phyloP scores from a whole-genome alignment of 441 rosid genomes.

The Gossypium schwendimanii region DNA sequence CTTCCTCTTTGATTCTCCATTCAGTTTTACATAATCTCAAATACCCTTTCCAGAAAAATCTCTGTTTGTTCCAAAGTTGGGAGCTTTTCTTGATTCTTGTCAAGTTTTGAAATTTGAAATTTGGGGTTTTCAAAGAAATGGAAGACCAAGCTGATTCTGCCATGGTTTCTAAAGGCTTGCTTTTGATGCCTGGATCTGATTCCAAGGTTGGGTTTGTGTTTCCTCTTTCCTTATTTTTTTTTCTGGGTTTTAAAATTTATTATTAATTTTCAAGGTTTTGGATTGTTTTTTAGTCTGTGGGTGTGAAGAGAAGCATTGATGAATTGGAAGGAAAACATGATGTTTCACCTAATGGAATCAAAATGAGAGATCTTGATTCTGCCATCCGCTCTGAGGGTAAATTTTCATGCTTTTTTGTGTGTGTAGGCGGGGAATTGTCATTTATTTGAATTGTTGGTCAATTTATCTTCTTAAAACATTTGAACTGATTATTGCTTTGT shows the following conservation, averaged over 20 bases:
- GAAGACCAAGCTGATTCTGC: constrained; percentile 23
- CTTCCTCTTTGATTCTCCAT: not conserved
- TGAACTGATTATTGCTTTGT: not conserved
- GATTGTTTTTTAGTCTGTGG: constrained; percentile 29
- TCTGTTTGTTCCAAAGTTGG: not conserved
- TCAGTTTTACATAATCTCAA: not conserved
- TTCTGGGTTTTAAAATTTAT: not conserved
- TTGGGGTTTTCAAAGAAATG: constrained; percentile 26
- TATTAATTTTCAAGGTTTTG: constrained; percentile 7
- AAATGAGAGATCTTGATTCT: constrained; percentile 44
- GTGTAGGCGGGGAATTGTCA: not conserved
- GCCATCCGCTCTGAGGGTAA: constrained; percentile 42
- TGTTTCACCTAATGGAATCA: constrained; percentile 38
- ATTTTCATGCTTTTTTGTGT: constrained; percentile 6
- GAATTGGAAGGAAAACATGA: constrained; percentile 36
- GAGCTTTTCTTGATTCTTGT: not conserved
- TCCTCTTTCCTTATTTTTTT: not conserved
- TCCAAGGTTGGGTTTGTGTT: constrained; percentile 31
- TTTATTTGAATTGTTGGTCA: not conserved
- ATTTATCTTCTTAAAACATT: not conserved
- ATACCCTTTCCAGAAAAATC: not conserved
- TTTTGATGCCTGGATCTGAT: constrained; percentile 29
- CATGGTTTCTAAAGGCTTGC: constrained; percentile 19
- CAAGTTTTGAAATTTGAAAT: constrained; percentile 14
- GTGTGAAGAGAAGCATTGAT: constrained; percentile 29